Evolutionary conservation across 2,329 filamentous ascomycete species (phyloP), one percentile per base, ranked within the genome.

Genomic region (Colletotrichum destructivum): DNA sequence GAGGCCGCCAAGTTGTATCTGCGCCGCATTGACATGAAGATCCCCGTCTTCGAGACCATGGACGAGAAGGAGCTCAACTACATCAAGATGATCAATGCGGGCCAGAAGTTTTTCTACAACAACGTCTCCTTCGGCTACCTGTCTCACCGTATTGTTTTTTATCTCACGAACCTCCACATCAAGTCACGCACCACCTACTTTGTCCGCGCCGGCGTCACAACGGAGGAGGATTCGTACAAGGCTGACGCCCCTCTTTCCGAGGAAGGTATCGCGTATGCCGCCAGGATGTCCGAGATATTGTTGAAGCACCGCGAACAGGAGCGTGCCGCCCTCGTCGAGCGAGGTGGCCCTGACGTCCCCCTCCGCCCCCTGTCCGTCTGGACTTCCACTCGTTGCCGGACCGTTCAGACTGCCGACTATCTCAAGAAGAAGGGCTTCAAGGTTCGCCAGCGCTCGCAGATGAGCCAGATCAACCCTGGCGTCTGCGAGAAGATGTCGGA

Each of bases 41-140:
- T 99, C 71, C 96, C 96, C 23, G 92, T 96, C 71, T 99, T 98
- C 77, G 95, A 99, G 84, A 97, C 94, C 1, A 98, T 99, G 95
- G 89, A 95, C 77, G 96, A 99, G 81, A 88, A 89, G 40, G 95
- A 98, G 75, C 88, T 99, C 74, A 98, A 98, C 81, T 99, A 96
- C 84, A 96, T 99, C 84, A 98, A 98, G 85, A 98, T 99, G 96
- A 97, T 98, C 80, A 99, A 99, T 76, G 96, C 96, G 9, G 96
- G 96, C 55, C 91, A 96, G 79, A 91, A 94, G 75, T 93, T 99
- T 79, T 93, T 96, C 77, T 96, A 98, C 82, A 99, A 99, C 84
- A 98, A 98, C 76, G 94, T 96, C 80, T 95, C 93, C 79, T 98
- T 99, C 81, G 96, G 95, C 77, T 99, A 99, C 79, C 88, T 99